phyloP scores from a whole-genome alignment of 2,329 filamentous ascomycete genomes.

The Aspergillus candidus region DNA sequence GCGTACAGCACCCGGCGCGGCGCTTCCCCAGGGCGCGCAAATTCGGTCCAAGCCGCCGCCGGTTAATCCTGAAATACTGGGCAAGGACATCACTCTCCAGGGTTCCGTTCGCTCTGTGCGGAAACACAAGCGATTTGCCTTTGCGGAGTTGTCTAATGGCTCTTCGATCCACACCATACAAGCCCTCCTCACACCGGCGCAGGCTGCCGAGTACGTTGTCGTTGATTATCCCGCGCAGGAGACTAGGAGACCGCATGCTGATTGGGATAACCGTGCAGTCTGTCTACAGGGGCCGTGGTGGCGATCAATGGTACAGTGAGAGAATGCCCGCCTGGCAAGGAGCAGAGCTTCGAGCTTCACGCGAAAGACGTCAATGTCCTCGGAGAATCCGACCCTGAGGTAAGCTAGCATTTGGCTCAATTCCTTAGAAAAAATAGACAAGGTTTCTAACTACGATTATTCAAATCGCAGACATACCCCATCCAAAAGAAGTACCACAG shows the following conservation, averaged over 20 bases:
- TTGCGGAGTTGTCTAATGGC: conserved; percentile 82
- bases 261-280: conserved; percentile 44
- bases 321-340: conserved; percentile 57
- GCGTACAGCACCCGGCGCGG: conserved; percentile 11
- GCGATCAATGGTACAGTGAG: conserved; percentile 72
- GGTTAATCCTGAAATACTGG: conserved; percentile 23
- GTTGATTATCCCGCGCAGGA: background rate
- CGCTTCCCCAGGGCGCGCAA: conserved; percentile 33
- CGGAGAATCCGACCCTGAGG: conserved; percentile 72
- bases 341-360: conserved; percentile 75
- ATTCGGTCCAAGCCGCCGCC: conserved; percentile 25
- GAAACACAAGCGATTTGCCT: conserved; percentile 76
- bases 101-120: conserved; percentile 80
- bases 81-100: conserved; percentile 53
- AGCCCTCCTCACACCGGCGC: conserved; percentile 65
- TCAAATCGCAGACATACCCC: conserved; percentile 64
- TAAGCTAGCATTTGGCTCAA: conserved; percentile 40
- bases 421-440: background rate
- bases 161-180: conserved; percentile 75
- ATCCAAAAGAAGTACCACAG: conserved; percentile 96
- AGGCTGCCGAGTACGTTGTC: conserved; percentile 63
- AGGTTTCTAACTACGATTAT: background rate
- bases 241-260: background rate
- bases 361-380: conserved; percentile 63
- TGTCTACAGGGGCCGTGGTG: conserved; percentile 76